A percentile compares a stretch with the other conserved stretches of the same genome.
phyloP scores from a whole-genome alignment of 2,329 filamentous ascomycete genomes.

The Pseudopithomyces chartarum region DNA sequence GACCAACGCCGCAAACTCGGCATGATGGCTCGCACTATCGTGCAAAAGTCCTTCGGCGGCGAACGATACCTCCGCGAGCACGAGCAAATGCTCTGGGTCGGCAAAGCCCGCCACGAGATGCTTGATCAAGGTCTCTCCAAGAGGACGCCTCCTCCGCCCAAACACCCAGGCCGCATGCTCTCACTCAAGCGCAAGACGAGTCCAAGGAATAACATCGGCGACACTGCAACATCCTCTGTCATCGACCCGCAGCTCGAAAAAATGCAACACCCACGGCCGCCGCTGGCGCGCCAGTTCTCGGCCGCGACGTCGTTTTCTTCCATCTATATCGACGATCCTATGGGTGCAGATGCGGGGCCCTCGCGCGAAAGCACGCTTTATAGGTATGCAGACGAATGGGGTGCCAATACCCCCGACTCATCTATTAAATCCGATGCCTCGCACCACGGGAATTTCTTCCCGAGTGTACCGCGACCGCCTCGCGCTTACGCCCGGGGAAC shows the following conservation, averaged over 20 bases:
- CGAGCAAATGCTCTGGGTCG: slow-evolving; percentile 57
- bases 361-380: slow-evolving; percentile 10
- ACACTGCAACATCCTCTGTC: slow-evolving; percentile 29
- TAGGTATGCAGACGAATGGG: slow-evolving; percentile 29
- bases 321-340: slow-evolving; percentile 35
- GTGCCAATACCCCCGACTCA: slow-evolving; percentile 22
- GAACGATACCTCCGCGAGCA: slow-evolving; percentile 66
- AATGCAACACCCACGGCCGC: slow-evolving; percentile 42
- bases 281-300: slow-evolving; percentile 26
- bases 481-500: slow-evolving; percentile 15
- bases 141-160: slow-evolving; percentile 30
- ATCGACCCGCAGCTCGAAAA: slow-evolving; percentile 41
- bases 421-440: slow-evolving; percentile 18
- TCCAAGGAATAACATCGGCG: slow-evolving; percentile 7
- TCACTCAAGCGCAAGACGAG: slow-evolving; percentile 20
- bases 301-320: slow-evolving; percentile 39
- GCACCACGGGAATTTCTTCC: slow-evolving; percentile 13
- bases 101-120: slow-evolving; percentile 43
- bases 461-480: slow-evolving; percentile 16
- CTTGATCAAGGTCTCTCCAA: slow-evolving; percentile 34
- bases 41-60: slow-evolving; percentile 64
- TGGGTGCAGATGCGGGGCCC: slow-evolving; percentile 14
- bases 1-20: slow-evolving; percentile 62
- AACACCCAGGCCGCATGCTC: slow-evolving; percentile 34
- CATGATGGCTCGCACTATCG: slow-evolving; percentile 63